Evolutionary conservation across 108 stramenopile species (phyloP).

Genomic region (Licmophora abbreviata): DNA sequence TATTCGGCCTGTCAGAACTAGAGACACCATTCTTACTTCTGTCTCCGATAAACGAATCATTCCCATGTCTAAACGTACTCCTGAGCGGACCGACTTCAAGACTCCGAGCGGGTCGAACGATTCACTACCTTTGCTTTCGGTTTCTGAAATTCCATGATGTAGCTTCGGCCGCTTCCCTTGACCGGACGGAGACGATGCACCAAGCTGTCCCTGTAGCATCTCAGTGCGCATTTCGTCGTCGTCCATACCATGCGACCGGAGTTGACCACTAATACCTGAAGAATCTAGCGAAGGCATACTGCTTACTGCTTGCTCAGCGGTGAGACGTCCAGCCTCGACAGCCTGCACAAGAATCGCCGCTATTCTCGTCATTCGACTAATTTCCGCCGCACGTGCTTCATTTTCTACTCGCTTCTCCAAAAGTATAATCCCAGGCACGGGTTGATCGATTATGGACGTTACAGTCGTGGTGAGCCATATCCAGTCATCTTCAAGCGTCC

Average conservation of each 20-base stretch:
- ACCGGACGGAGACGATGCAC: too few relatives aligned
- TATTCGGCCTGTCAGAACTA: constrained; percentile 60
- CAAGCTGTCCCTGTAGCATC: constrained; percentile 2
- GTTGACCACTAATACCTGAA: background rate
- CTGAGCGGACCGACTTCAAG: constrained; percentile 45
- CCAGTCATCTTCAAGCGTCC: constrained; percentile 59
- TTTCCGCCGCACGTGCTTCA: constrained; percentile 18
- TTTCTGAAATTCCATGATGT: constrained; percentile 22
- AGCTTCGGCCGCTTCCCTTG: constrained; percentile 4
- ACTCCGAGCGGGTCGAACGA: constrained; percentile 54
- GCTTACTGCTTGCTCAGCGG: constrained; percentile 3
- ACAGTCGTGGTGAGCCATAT: constrained; percentile 68
- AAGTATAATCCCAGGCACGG: constrained; percentile 63
- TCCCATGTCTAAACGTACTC: constrained; percentile 61
- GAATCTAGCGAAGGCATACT: background rate
- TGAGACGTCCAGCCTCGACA: constrained; percentile 45
- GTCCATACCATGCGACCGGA: background rate
- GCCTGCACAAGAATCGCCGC: constrained; percentile 59
- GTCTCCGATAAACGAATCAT: constrained; percentile 45
- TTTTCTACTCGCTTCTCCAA: constrained; percentile 37
- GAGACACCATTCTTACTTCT: constrained; percentile 55
- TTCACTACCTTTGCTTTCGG: constrained; percentile 29
- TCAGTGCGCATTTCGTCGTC: background rate
- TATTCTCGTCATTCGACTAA: constrained; percentile 59
- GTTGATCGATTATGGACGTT: constrained; percentile 59